These are phyloP conservation scores for Cladophialophora exuberans DNA, from an alignment of 2,329 filamentous ascomycete genomes.

Conservation along the genomic window DNA sequence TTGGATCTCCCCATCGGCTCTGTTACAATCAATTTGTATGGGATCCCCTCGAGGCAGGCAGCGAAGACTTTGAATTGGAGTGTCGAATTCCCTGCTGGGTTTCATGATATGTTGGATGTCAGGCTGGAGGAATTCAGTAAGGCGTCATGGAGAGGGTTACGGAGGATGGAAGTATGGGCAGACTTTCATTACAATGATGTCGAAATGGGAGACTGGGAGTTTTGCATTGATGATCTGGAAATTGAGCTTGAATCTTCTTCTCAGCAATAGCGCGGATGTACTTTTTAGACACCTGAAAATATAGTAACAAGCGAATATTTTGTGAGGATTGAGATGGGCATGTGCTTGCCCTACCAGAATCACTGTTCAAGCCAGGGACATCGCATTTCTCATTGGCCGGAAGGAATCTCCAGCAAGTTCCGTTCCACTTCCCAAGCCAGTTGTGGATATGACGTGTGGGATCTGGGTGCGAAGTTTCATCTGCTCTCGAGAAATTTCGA, in stretches of 20 bases:
- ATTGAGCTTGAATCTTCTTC: slow-evolving; percentile 14
- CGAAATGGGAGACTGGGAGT: slow-evolving; percentile 34
- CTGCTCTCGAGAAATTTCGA: too few relatives aligned
- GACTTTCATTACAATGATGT: slow-evolving; percentile 31
- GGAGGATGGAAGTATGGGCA: slow-evolving; percentile 31
- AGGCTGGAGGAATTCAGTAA: slow-evolving; percentile 30
- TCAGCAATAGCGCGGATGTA: background rate
- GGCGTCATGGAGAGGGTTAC: slow-evolving; percentile 27
- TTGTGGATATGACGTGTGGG: background rate
- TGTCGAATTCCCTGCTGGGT: slow-evolving; percentile 34
- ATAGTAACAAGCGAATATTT: too few relatives aligned
- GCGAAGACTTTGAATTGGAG: slow-evolving; percentile 26
- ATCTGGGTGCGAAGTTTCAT: too few relatives aligned
- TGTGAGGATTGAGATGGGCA: too few relatives aligned
- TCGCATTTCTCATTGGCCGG: slow-evolving; percentile 8
- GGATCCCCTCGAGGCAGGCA: background rate
- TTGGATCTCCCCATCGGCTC: slow-evolving; percentile 31
- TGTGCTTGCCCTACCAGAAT: too few relatives aligned
- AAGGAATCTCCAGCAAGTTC: background rate
- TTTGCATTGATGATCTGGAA: slow-evolving; percentile 35
- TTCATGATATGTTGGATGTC: slow-evolving; percentile 31
- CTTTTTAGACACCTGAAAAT: background rate
- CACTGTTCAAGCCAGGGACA: slow-evolving; percentile 10
- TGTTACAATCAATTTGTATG: slow-evolving; percentile 23
- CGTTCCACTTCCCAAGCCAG: background rate